A percentile compares a stretch with the other conserved stretches of the same genome.
These are phyloP conservation scores for Nannochloropsis oceanica DNA, from an alignment of 108 stramenopile genomes.

Conservation along the genomic window DNA sequence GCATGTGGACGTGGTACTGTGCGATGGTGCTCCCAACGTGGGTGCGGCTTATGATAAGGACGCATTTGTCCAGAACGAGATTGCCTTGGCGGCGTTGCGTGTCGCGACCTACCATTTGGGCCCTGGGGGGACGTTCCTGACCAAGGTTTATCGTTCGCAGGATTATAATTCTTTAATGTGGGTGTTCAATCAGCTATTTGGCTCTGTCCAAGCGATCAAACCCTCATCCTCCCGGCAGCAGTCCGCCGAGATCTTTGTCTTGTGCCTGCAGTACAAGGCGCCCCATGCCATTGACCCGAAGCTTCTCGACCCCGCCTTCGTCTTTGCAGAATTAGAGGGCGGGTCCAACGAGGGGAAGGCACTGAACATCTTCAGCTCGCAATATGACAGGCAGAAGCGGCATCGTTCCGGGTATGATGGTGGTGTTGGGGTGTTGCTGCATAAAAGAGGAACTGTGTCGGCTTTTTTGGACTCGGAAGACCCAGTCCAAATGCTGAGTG, in stretches of 20 bases:
- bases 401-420: slow-evolving; percentile 82
- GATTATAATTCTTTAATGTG: slow-evolving; percentile 93
- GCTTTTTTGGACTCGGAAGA: slow-evolving; percentile 69
- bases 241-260: slow-evolving; percentile 95
- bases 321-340: slow-evolving; percentile 50
- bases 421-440: slow-evolving; percentile 58
- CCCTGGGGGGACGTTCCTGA: slow-evolving; percentile 71
- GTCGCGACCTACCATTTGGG: slow-evolving; percentile 83
- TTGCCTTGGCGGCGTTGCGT: slow-evolving; percentile 81
- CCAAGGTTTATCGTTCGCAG: slow-evolving; percentile 87
- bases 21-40: slow-evolving; percentile 99
- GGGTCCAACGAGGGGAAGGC: slow-evolving; percentile 9
- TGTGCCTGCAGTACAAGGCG: slow-evolving; percentile 65
- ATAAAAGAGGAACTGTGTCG: slow-evolving; percentile 40
- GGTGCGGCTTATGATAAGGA: slow-evolving; percentile 90
- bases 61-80: slow-evolving; percentile 94
- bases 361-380: slow-evolving; percentile 79
- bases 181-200: slow-evolving; percentile 91
- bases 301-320: slow-evolving; percentile 89
- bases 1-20: slow-evolving; percentile 86
- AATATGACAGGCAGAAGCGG: slow-evolving; percentile 59
- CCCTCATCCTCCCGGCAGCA: slow-evolving; percentile 75
- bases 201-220: slow-evolving; percentile 69
- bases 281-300: slow-evolving; percentile 77
- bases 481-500: slow-evolving; percentile 74